Base-by-base conservation (phyloP, 768 basidiomycete species). In the Cystofilobasidium bisporidii region DNA sequence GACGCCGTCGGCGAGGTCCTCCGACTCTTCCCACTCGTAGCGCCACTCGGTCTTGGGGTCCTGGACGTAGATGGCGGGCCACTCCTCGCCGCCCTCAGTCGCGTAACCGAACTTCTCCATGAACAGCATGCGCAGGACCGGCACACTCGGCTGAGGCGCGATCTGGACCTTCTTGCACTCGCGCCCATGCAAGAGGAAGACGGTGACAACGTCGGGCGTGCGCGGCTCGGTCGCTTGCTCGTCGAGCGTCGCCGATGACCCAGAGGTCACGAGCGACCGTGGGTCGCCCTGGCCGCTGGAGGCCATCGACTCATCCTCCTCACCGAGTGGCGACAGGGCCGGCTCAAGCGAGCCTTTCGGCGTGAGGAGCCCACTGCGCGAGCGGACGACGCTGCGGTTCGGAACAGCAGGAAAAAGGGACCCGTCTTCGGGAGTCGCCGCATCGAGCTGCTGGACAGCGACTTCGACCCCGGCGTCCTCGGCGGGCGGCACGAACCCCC, bases 51-150 rank as follows among this genome's bases (percentile, higher is more conserved):
- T 91, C 48, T 85, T 84, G 3, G 87, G 87, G 79, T 98, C 94
- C 14, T 89, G 86, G 63, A 98, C 87, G 74, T 98, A 98, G 56
- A 99, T 94, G 17, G 88, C 88, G 30, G 93, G 92, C 73, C 94
- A 96, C 74, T 92, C 89, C 66, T 91, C 91, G 77, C 87, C 82
- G 0, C 91, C 92, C 17, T 69, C 71, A 0, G 94, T 91, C 74
- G 87, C 91, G 75, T 94, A 97, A 38, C 87, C 86, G 74, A 99
- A 99, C 75, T 85, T 87, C 79, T 96, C 93, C 71, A 96, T 88
- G 73, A 98, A 99, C 18, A 97, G 78, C 72, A 94, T 83, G 50
- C 91, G 81, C 64, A 99, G 75, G 2, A 84, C 85, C 14, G 88
- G 79, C 73, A 92, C 84, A 0, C 87, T 85, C 60, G 87, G 78